Base-by-base conservation (phyloP, 2,329 filamentous ascomycete genomes). In the Scytalidium lignicola region DNA sequence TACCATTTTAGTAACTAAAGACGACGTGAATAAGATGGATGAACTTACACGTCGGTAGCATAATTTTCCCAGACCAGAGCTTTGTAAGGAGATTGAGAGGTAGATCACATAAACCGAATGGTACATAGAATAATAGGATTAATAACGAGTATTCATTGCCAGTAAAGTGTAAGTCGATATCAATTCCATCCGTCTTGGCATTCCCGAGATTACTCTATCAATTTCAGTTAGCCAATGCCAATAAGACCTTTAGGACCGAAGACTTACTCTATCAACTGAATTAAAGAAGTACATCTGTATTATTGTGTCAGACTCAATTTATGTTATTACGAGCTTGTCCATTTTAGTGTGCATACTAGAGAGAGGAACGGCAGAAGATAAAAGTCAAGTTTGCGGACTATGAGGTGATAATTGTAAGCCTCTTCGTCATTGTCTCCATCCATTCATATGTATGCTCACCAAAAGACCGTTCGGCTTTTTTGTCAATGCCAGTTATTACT, bases 21-120 rank as follows among this genome's bases (percentile, higher is more conserved):
- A 5, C 10, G 5, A 26, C 23, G 6, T 6, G 23, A 26, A 26
- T 5, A 26, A 26, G 10, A 5, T 26, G 23, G 23, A 26, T 26
- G 23, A 26, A 10, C 23, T 26, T 26, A 26, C 23, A 26, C 5
- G 50, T 55, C 6, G 68, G 68, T 0, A 73, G 59, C 64, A 68
- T 70, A 1, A 65, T 61, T 47, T 45, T 71, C 46, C 50, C 77
- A 55, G 65, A 75, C 50, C 70, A 76, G 3, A 65, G 64, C 55
- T 74, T 74, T 7, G 70, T 73, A 47, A 74, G 59, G 49, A 74
- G 62, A 47, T 73, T 76, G 41, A 75, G 66, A 12, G 73, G 74
- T n/a, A 78, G 58, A 54, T 77, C 71, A 45, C 67, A 73, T 1
- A 76, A 55, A 1, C 72, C 72, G 45, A 63, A 64, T 0, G 65